Evolutionary conservation across 179 eudicot species (phyloP), one percentile per base, ranked within the genome.

Genomic region (Silene vulgaris): DNA sequence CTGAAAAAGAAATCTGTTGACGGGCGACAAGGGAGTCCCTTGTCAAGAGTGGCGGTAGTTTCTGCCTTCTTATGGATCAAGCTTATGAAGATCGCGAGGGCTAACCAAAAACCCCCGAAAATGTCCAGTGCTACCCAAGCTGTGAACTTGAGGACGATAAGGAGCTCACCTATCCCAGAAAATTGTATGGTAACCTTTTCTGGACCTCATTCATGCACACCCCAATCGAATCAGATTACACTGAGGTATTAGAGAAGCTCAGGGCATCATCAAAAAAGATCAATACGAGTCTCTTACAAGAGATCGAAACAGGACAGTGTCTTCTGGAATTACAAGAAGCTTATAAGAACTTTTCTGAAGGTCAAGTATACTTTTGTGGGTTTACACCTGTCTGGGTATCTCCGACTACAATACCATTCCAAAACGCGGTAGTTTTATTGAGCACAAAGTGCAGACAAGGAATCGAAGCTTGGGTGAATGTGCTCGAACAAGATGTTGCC

Each of bases 401-500:
- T 40, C 23, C 43, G 12, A 64, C 76, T 1, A 6, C 74, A 16
- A 2, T 48, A 16, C 75, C 82, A 1, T 17, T 62, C 19, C 64
- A 37, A 23, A 85, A 85, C 29, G 1, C 12, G 9, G 77, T 69
- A 0, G 12, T 75, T 16, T 73, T 85, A 21, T 16, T 75, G 71
- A 57, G 57, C 28, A 85, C 77, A 3, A 75, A 35, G 35, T 72
- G 75, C 67, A 81, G 84, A 1, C 63, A 81, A 20, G 88, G 85
- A 59, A 74, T 86, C 40, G 88, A 83, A 65, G 88, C 85, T 30
- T 77, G 80, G 84, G 78, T 86, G 40, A 67, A 32, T 21, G 19
- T 64, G 50, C 37, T 64, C 5, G 54, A 79, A 20, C 56, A 68
- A 0, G 81, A 79, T 13, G 56, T 61, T 14, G 74, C 70, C 71